phyloP scores from a whole-genome alignment of 2,329 filamentous ascomycete species.

The Kalmusia sp. region DNA sequence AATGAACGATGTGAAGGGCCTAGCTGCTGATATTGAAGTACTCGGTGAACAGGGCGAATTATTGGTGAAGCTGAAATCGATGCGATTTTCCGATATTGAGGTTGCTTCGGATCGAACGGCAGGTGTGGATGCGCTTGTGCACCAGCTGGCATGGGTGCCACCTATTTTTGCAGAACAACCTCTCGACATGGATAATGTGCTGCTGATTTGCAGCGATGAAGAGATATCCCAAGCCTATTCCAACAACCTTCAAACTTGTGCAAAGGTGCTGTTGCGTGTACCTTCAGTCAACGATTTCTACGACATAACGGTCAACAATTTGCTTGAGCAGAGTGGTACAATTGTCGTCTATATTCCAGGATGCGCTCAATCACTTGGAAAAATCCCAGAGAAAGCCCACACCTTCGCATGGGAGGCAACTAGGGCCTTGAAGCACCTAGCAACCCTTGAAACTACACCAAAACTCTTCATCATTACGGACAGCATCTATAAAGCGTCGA shows the following conservation, averaged over 20 bases:
- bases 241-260: conserved; percentile 19
- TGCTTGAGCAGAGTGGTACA: conserved; percentile 15
- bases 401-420: conserved; percentile 28
- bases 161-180: conserved; percentile 42
- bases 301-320: neutral
- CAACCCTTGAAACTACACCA: conserved; percentile 10
- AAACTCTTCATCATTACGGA: conserved; percentile 43
- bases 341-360: conserved; percentile 26
- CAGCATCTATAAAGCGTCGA: conserved; percentile 27
- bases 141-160: conserved; percentile 49
- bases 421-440: conserved; percentile 24
- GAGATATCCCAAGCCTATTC: conserved; percentile 22
- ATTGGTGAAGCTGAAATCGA: conserved; percentile 41
- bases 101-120: conserved; percentile 29
- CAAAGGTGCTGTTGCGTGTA: conserved; percentile 1
- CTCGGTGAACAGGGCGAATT: conserved; percentile 35
- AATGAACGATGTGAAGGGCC: conserved; percentile 27
- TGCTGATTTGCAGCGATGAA: conserved; percentile 34
- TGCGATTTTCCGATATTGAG: conserved; percentile 53
- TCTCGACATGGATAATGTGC: conserved; percentile 26
- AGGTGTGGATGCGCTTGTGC: conserved; percentile 41
- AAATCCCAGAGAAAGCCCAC: conserved; percentile 21
- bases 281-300: conserved; percentile 17
- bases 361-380: conserved; percentile 6
- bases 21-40: conserved; percentile 40